Conservation (phyloP, 2,329 filamentous ascomycete genomes). For the Colletotrichum spaethianum region DNA sequence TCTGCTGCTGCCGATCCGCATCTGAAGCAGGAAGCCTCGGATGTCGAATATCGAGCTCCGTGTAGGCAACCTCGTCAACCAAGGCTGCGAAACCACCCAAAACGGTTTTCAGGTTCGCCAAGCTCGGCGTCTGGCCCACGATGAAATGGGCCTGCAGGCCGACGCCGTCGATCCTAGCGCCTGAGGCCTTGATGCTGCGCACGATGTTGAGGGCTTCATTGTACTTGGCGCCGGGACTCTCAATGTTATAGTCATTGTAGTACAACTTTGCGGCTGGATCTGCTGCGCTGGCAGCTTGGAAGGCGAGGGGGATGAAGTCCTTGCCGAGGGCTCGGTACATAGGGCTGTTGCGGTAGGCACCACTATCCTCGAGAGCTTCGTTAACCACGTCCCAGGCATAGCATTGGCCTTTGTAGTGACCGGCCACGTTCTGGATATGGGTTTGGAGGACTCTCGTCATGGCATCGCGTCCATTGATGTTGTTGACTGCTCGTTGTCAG, state of each 20-base stretch:
- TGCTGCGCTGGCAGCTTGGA: constrained; percentile 57
- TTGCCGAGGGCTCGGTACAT: constrained; percentile 60
- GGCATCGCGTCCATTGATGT: constrained; percentile 65
- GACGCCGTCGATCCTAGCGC: constrained; percentile 65
- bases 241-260: constrained; percentile 62
- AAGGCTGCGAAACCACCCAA: constrained; percentile 60
- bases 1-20: constrained; percentile 47
- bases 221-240: constrained; percentile 68
- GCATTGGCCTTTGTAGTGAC: constrained; percentile 61
- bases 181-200: constrained; percentile 50
- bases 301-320: constrained; percentile 61
- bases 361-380: constrained; percentile 61
- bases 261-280: constrained; percentile 58
- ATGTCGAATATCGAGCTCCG: constrained; percentile 65
- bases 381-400: constrained; percentile 67
- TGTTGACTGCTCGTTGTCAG: constrained; percentile 56
- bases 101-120: constrained; percentile 56
- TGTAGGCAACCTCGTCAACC: constrained; percentile 61
- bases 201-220: constrained; percentile 51
- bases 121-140: constrained; percentile 57
- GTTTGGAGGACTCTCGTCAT: constrained; percentile 59
- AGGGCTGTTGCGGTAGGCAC: constrained; percentile 51
- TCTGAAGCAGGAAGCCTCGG: constrained; percentile 49
- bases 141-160: constrained; percentile 66
- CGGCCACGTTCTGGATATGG: constrained; percentile 62